A percentile compares a stretch with the other conserved stretches of the same genome.
These are phyloP conservation scores for Volvariella surrecta DNA, from an alignment of 1,284 basidiomycete species.

Conservation along the genomic window DNA sequence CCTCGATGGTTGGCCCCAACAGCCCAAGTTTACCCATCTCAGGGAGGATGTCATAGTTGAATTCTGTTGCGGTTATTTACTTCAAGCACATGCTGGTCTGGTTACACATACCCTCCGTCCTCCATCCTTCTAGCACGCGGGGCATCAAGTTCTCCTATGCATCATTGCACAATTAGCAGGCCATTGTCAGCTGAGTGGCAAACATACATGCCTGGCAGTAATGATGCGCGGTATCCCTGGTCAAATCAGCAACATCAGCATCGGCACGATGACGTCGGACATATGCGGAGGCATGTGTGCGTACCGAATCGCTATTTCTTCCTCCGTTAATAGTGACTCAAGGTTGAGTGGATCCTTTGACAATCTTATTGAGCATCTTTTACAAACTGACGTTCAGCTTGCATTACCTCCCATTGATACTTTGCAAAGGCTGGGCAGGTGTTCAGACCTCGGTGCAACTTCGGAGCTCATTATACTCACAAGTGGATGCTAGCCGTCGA, in stretches of 20 bases:
- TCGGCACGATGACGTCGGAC: background rate
- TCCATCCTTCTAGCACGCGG: conserved; percentile 79
- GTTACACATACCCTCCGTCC: conserved; percentile 65
- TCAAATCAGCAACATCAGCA: conserved; percentile 7
- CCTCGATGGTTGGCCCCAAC: conserved; percentile 86
- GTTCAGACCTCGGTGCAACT: background rate
- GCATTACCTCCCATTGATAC: conserved; percentile 60
- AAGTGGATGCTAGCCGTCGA: too few species aligned
- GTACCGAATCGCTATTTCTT: conserved; percentile 85
- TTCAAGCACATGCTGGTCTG: background rate
- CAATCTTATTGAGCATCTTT: background rate
- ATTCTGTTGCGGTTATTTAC: conserved; percentile 38
- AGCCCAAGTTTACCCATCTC: conserved; percentile 94
- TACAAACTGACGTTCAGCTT: background rate
- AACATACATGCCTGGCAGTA: conserved; percentile 67
- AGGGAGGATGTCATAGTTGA: conserved; percentile 70
- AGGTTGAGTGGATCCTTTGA: conserved; percentile 70
- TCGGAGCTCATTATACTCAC: too few species aligned
- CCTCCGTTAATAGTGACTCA: conserved; percentile 78
- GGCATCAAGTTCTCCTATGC: conserved; percentile 73
- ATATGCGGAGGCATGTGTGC: conserved; percentile 16
- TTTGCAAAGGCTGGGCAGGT: conserved; percentile 35
- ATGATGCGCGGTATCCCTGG: conserved; percentile 72
- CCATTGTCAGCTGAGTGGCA: background rate
- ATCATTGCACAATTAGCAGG: background rate